These are phyloP conservation scores for Panaeolus papilionaceus DNA, from an alignment of 768 basidiomycete species.

Conservation along the genomic window DNA sequence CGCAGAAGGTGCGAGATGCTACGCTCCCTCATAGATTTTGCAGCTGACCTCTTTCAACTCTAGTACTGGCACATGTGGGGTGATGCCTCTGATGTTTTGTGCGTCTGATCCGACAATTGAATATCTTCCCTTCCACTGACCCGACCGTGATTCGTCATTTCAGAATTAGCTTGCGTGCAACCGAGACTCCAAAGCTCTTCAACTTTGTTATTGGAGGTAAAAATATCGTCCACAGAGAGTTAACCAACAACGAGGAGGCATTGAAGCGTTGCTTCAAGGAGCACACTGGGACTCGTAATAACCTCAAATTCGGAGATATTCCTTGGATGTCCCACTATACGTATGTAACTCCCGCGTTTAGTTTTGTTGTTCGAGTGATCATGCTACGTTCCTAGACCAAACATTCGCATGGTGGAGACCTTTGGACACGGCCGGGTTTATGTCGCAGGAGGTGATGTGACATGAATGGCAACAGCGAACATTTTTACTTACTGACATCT, in stretches of 20 bases:
- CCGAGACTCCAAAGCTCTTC: slow-evolving; percentile 28
- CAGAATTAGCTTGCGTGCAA: slow-evolving; percentile 30
- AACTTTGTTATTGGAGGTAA: slow-evolving; percentile 30
- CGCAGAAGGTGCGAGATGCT: slow-evolving; percentile 38
- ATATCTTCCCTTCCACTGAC: neutral
- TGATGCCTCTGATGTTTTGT: slow-evolving; percentile 40
- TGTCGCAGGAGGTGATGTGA: slow-evolving; percentile 32
- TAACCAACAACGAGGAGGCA: slow-evolving; percentile 22
- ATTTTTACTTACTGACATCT: neutral
- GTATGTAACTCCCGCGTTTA: slow-evolving; percentile 24
- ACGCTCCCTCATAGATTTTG: neutral
- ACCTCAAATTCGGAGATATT: slow-evolving; percentile 35
- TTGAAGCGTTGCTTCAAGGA: slow-evolving; percentile 33
- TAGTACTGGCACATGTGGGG: slow-evolving; percentile 59
- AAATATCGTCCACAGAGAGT: slow-evolving; percentile 26
- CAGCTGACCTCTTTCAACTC: slow-evolving; percentile 9
- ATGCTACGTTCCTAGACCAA: slow-evolving; percentile 23
- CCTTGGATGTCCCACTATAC: slow-evolving; percentile 41
- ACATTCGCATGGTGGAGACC: slow-evolving; percentile 30
- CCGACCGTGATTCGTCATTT: neutral
- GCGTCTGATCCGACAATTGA: slow-evolving; percentile 20
- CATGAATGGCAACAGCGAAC: neutral
- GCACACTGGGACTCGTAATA: slow-evolving; percentile 31
- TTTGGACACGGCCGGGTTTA: slow-evolving; percentile 28
- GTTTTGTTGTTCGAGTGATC: neutral